Evolutionary conservation across 2,329 filamentous ascomycete species (phyloP).

Genomic region (Penicillium crustosum): DNA sequence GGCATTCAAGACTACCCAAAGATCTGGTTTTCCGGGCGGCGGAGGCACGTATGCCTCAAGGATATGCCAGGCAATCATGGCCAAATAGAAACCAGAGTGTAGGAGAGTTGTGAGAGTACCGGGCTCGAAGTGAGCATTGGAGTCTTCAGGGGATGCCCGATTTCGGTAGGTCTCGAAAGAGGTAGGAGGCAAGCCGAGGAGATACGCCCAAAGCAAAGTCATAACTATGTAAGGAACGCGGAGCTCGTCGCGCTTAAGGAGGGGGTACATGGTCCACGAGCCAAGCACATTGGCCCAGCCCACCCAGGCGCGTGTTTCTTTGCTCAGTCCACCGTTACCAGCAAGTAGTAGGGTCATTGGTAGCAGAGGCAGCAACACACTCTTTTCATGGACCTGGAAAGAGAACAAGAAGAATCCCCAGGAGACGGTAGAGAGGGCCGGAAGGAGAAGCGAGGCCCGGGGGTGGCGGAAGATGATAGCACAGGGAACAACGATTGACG

Average conservation of each 20-base stretch:
- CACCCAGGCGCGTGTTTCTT: conserved; percentile 80
- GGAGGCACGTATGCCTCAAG: conserved; percentile 67
- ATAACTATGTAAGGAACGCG: conserved; percentile 81
- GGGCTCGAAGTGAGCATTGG: conserved; percentile 47
- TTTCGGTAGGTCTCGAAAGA: conserved; percentile 67
- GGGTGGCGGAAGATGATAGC: conserved; percentile 76
- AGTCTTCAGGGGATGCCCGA: conserved; percentile 37
- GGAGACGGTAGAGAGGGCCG: conserved; percentile 77
- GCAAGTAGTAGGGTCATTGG: conserved; percentile 89
- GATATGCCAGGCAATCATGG: conserved; percentile 80
- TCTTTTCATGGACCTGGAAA: conserved; percentile 98
- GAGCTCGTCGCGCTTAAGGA: conserved; percentile 81
- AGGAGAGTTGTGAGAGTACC: conserved; percentile 65
- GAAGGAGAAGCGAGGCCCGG: conserved; percentile 71
- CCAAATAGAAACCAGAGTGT: conserved; percentile 72
- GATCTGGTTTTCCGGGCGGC: conserved; percentile 77
- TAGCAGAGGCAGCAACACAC: conserved; percentile 83
- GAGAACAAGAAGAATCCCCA: conserved; percentile 99
- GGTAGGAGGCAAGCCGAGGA: conserved; percentile 81
- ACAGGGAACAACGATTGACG: conserved; percentile 76
- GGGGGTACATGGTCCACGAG: conserved; percentile 89
- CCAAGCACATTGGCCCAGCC: conserved; percentile 93
- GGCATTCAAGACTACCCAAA: conserved; percentile 93
- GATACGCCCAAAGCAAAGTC: conserved; percentile 84
- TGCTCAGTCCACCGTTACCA: conserved; percentile 72